phyloP scores from a whole-genome alignment of 805 yeast species.

The Pichia paraexigua region DNA sequence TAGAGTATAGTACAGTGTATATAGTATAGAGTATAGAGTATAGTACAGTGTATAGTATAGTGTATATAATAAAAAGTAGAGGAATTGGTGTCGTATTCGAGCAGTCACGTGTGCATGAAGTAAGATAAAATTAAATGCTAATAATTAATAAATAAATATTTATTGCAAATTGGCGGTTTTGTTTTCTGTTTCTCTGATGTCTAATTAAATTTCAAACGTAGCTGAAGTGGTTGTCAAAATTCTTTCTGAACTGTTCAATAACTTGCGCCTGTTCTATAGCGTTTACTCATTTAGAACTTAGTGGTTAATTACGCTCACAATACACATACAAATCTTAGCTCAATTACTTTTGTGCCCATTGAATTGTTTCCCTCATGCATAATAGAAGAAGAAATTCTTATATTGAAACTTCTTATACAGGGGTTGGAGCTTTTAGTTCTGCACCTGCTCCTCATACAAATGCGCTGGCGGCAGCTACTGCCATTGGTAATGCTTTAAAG shows the following conservation, averaged over 20 bases:
- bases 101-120: too few relatives aligned
- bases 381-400: conserved; percentile 5
- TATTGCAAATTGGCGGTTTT: too few relatives aligned
- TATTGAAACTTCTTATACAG: conserved; percentile 12
- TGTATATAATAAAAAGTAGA: too few relatives aligned
- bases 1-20: too few relatives aligned
- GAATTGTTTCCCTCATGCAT: not conserved
- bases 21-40: too few relatives aligned
- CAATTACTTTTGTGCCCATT: not conserved
- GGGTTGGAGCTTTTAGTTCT: conserved; percentile 14
- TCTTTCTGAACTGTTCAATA: not conserved
- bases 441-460: conserved; percentile 32
- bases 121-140: too few relatives aligned
- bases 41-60: too few relatives aligned
- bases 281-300: not conserved
- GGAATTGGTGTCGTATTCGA: too few relatives aligned
- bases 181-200: too few relatives aligned
- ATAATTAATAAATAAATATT: too few relatives aligned
- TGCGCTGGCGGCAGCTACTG: conserved; percentile 59
- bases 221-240: not conserved
- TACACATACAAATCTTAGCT: not conserved
- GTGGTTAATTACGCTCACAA: not conserved
- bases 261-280: not conserved
- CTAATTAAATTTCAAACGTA: not conserved
- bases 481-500: conserved; percentile 42